These are phyloP conservation scores for Tuber calosporum DNA, from an alignment of 495 filamentous ascomycete species.

Conservation along the genomic window DNA sequence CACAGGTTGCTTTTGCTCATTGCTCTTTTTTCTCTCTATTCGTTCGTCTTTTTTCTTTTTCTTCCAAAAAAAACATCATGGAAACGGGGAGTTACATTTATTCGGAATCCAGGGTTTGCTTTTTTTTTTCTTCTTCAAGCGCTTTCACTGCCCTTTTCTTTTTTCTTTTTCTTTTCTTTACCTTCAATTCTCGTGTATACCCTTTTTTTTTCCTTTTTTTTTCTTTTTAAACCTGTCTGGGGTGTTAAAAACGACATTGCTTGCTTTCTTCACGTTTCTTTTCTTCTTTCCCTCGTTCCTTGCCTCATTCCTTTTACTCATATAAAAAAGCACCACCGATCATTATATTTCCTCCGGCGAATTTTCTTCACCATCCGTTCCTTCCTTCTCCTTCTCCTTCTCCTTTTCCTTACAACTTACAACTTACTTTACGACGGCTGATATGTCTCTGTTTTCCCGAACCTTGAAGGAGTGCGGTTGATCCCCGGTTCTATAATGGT, in stretches of 20 bases:
- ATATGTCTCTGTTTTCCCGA: constrained; percentile 5
- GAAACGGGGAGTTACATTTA: constrained; percentile 27
- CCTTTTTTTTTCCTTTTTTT: background rate
- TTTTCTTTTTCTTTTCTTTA: background rate
- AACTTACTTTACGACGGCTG: background rate
- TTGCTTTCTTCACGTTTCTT: background rate
- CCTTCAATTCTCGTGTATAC: background rate
- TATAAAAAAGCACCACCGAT: background rate
- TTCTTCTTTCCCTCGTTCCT: background rate
- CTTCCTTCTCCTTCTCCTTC: background rate
- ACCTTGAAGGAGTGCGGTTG: background rate
- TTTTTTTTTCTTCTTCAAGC: background rate
- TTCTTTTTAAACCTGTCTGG: background rate
- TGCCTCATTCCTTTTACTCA: background rate
- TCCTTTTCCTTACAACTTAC: background rate
- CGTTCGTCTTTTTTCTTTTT: constrained; percentile 16
- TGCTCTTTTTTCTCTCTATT: constrained; percentile 13
- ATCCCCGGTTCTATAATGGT: background rate
- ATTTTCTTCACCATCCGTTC: background rate
- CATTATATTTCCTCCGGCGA: background rate
- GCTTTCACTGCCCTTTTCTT: constrained; percentile 1
- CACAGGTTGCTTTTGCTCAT: constrained; percentile 19
- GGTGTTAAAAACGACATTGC: background rate
- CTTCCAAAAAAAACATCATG: constrained; percentile 1
- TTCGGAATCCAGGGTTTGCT: constrained; percentile 19